Evolutionary conservation across 805 yeast species (phyloP).

Genomic region (Phaffomyces thermotolerans): DNA sequence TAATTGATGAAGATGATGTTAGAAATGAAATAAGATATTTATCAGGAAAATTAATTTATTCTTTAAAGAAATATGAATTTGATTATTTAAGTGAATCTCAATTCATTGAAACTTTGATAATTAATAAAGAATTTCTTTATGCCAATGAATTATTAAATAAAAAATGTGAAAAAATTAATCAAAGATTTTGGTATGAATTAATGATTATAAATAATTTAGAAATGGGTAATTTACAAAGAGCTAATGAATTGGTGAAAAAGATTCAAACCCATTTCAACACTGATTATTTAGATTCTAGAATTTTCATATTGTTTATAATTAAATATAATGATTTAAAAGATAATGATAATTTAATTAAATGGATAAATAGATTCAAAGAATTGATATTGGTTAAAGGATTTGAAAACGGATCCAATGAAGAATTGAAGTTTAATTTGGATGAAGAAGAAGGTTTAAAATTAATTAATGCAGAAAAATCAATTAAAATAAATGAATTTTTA

Average conservation of each 20-base stretch:
- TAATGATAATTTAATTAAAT: slow-evolving; percentile 23
- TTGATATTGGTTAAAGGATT: slow-evolving; percentile 18
- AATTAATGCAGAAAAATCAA: slow-evolving; percentile 23
- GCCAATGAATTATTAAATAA: slow-evolving; percentile 34
- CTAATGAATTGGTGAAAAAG: slow-evolving; percentile 27
- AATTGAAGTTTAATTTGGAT: slow-evolving; percentile 7
- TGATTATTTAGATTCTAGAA: slow-evolving; percentile 31
- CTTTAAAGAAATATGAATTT: slow-evolving; percentile 33
- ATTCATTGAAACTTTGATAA: slow-evolving; percentile 38
- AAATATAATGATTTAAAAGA: slow-evolving; percentile 25
- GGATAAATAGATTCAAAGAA: slow-evolving; percentile 26
- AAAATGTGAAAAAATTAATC: slow-evolving; percentile 29
- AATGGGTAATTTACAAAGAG: slow-evolving; percentile 27
- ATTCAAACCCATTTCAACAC: slow-evolving; percentile 23
- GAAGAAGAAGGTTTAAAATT: slow-evolving; percentile 26
- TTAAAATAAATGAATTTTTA: slow-evolving; percentile 22
- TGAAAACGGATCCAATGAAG: background rate
- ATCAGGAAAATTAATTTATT: slow-evolving; percentile 38
- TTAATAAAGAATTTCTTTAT: slow-evolving; percentile 25
- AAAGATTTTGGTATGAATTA: slow-evolving; percentile 48
- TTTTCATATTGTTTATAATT: slow-evolving; percentile 29
- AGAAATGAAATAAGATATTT: slow-evolving; percentile 29
- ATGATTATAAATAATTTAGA: slow-evolving; percentile 37
- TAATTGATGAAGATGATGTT: slow-evolving; percentile 26
- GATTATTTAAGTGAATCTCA: slow-evolving; percentile 46